Conservation (phyloP, 2,329 filamentous ascomycete species). For the Neocucurbitaria cava region DNA sequence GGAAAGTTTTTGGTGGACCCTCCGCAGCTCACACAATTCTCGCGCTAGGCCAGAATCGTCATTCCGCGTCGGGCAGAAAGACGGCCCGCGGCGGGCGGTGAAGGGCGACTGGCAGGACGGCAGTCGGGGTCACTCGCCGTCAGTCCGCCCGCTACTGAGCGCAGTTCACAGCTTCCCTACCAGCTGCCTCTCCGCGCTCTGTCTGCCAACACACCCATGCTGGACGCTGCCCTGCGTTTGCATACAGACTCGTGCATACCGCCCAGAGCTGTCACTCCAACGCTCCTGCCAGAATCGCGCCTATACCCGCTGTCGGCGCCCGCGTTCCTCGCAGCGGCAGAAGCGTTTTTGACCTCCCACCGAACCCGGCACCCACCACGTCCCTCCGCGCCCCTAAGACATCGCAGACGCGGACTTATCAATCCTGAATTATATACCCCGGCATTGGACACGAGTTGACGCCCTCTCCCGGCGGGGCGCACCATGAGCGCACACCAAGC, state of each 20-base stretch:
- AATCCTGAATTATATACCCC: slow-evolving; percentile 7
- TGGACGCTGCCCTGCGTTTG: slow-evolving; percentile 18
- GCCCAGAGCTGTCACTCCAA: slow-evolving; percentile 6
- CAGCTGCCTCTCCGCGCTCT: slow-evolving; percentile 14
- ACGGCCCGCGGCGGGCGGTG: slow-evolving; percentile 12
- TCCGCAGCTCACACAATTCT: not conserved
- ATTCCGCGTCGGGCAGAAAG: not conserved
- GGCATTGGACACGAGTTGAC: slow-evolving; percentile 37
- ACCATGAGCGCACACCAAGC: slow-evolving; percentile 50
- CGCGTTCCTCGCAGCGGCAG: slow-evolving; percentile 26
- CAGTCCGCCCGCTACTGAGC: slow-evolving; percentile 20
- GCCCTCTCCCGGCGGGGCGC: slow-evolving; percentile 42
- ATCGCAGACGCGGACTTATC: slow-evolving; percentile 20
- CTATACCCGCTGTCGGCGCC: slow-evolving; percentile 27
- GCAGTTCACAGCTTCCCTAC: slow-evolving; percentile 22
- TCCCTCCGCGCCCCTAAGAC: slow-evolving; percentile 17
- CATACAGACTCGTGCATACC: slow-evolving; percentile 4
- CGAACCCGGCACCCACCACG: slow-evolving; percentile 24
- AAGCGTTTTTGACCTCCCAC: slow-evolving; percentile 38
- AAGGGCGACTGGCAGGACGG: slow-evolving; percentile 5
- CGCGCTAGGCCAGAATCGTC: slow-evolving; percentile 10
- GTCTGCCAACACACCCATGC: slow-evolving; percentile 21
- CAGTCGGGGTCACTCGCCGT: slow-evolving; percentile 25
- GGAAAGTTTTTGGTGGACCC: slow-evolving; percentile 45
- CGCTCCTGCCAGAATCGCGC: slow-evolving; percentile 19